Evolutionary conservation across 495 filamentous ascomycete genomes (phyloP), one percentile per base, ranked within the genome.

Genomic region (Annulohypoxylon maeteangense): DNA sequence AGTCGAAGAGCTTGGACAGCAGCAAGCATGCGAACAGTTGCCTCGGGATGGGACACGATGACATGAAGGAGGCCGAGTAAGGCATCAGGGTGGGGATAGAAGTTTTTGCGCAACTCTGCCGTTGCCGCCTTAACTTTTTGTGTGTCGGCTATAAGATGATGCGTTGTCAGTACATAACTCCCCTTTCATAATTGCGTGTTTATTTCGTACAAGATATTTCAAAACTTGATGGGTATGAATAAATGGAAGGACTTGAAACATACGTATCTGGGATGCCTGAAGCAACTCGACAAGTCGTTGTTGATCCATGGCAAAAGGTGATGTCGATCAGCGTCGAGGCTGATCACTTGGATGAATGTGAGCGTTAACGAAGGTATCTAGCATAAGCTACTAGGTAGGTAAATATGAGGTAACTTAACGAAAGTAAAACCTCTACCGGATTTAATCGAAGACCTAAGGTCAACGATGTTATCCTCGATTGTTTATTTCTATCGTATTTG

Each of bases 121-220:
- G 95, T 99, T 34, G 93, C 93, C 58, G 90, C 87, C 85, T 97
- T 97, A 76, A 99, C 89, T 68, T 84, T 87, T 32, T 90, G 85
- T 48, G 92, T 94, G 76, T 94, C 89, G 71, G 92, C 91, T 93
- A 4, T 6, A 10, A 56, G 20, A 42, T 14, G 47, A 61, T 14
- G 16, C 14, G 55, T 31, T 25, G 42, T 62, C 38, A 66, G 53
- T 47, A 56, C 38, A 12, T 29, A 7, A 10, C 5, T 40, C 2
- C 14, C 1, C 25, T 34, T 44, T 27, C 36, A 40, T 40, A 14
- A n/a, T n/a, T 14, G 1, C 34, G 12, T 38, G 12, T 10, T 32
- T 38, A 12, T 38, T 38, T 38, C 12, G 12, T 38, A n/a, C n/a
- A n/a, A n/a, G n/a, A n/a, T n/a, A 38, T 38, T 38, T 38, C 7